These are phyloP conservation scores for Nicotiana tabacum DNA, from an alignment of 257 asterid genomes.

Conservation along the genomic window DNA sequence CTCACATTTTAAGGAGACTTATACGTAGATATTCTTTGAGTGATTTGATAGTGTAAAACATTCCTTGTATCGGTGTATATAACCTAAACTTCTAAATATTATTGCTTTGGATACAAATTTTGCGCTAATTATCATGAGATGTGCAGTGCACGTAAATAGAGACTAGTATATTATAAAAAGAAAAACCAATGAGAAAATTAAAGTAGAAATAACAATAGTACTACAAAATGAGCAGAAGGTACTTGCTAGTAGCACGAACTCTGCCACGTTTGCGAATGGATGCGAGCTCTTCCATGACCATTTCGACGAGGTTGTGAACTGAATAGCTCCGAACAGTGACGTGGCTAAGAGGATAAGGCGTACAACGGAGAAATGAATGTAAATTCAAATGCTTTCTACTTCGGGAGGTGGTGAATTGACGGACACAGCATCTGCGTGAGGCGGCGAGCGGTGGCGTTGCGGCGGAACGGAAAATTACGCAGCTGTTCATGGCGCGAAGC, in stretches of 20 bases:
- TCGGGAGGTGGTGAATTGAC: slow-evolving; percentile 7
- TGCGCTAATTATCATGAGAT: no score
- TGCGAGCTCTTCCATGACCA: slow-evolving; percentile 50
- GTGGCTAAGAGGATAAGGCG: slow-evolving; percentile 22
- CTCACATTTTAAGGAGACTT: no score
- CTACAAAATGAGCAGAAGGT: slow-evolving; percentile 8
- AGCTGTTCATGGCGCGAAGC: slow-evolving; percentile 68
- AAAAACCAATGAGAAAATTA: no score
- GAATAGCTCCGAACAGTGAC: slow-evolving; percentile 50
- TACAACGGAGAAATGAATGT: slow-evolving; percentile 27
- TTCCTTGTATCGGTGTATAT: no score
- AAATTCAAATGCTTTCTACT: neutral
- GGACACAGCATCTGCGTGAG: slow-evolving; percentile 34
- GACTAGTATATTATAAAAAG: no score
- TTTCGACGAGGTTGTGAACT: slow-evolving; percentile 49
- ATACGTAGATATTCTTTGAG: no score
- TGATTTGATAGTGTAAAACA: no score
- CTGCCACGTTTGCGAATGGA: slow-evolving; percentile 40
- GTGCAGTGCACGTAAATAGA: no score
- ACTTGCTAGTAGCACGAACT: slow-evolving; percentile 69
- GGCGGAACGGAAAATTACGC: slow-evolving; percentile 54
- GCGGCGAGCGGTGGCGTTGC: slow-evolving; percentile 48
- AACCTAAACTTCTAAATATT: no score
- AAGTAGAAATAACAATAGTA: neutral
- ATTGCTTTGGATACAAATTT: no score